These are phyloP conservation scores for Dipodascopsis tothii DNA, from an alignment of 805 yeast species.

Conservation along the genomic window DNA sequence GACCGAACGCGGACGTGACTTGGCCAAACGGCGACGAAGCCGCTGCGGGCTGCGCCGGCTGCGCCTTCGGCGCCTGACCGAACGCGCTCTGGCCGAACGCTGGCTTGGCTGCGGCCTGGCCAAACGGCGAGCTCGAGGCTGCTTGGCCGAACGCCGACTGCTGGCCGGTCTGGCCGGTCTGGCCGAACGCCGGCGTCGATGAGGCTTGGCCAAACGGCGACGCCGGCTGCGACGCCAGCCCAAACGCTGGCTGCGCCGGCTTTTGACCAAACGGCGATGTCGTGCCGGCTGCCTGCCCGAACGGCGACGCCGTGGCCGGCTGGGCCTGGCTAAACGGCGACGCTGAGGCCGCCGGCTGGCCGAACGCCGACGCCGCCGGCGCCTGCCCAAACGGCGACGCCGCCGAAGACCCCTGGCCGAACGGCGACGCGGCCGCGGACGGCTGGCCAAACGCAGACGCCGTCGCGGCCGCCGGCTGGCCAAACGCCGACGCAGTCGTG, in stretches of 20 bases:
- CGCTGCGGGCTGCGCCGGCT: not conserved
- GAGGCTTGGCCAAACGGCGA: conserved; percentile 8
- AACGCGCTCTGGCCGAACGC: conserved; percentile 1
- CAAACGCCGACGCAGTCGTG: not conserved
- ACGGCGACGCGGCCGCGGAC: too few species aligned
- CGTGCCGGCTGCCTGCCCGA: conserved; percentile 1
- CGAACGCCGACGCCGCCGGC: too few species aligned
- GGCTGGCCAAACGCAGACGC: too few species aligned
- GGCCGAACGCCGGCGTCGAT: too few species aligned
- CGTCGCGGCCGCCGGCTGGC: too few species aligned
- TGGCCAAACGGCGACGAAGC: not conserved
- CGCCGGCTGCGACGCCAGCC: not conserved
- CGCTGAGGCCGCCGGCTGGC: not conserved
- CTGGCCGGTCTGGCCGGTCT: not conserved
- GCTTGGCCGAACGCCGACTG: conserved; percentile 1
- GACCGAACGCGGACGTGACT: conserved; percentile 2
- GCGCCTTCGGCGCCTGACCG: not conserved
- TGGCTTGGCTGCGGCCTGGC: conserved; percentile 1
- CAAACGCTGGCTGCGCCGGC: not conserved
- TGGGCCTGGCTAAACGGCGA: conserved; percentile 4
- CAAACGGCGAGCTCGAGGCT: conserved; percentile 3
- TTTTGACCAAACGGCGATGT: conserved; percentile 4
- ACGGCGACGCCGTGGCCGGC: conserved; percentile 5
- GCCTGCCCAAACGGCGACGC: too few species aligned
- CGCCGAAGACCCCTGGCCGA: too few species aligned